A percentile compares a stretch with the other conserved stretches of the same genome.
Conservation (phyloP, 257 asterid species). For the Linderniella brevidens region DNA sequence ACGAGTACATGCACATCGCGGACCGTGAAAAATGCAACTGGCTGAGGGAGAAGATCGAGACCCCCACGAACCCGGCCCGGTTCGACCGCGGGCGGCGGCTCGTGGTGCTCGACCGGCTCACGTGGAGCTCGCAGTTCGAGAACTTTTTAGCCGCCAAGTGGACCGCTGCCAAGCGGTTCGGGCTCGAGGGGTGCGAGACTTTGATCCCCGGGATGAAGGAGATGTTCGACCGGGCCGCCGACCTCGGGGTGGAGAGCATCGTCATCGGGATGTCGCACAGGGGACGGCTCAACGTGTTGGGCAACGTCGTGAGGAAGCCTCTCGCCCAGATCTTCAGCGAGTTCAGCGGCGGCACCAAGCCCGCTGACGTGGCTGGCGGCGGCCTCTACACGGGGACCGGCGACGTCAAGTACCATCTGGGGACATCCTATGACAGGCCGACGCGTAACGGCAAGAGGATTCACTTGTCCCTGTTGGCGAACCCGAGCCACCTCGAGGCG, state of each 20-base stretch:
- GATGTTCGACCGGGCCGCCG: slow-evolving; percentile 92
- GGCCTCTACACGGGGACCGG: slow-evolving; percentile 94
- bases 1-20: slow-evolving; percentile 92
- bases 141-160: slow-evolving; percentile 91
- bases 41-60: slow-evolving; percentile 91
- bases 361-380: slow-evolving; percentile 74
- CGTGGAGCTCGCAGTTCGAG: slow-evolving; percentile 87
- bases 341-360: slow-evolving; percentile 83
- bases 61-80: slow-evolving; percentile 57
- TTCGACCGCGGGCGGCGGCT: slow-evolving; percentile 62
- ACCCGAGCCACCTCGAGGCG: slow-evolving; percentile 96
- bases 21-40: slow-evolving; percentile 91
- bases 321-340: slow-evolving; percentile 82
- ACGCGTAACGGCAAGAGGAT: slow-evolving; percentile 91
- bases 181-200: slow-evolving; percentile 96
- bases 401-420: slow-evolving; percentile 92
- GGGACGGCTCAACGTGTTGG: slow-evolving; percentile 79
- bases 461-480: slow-evolving; percentile 85
- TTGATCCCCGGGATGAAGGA: slow-evolving; percentile 99
- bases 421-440: slow-evolving; percentile 92
- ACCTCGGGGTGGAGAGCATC: slow-evolving; percentile 90
- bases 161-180: slow-evolving; percentile 91
- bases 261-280: slow-evolving; percentile 98
- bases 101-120: slow-evolving; percentile 85
- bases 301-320: slow-evolving; percentile 89